A percentile compares a stretch with the other conserved stretches of the same genome.
Conservation (phyloP, 306 rosid species). For the Begonia masoniana region DNA sequence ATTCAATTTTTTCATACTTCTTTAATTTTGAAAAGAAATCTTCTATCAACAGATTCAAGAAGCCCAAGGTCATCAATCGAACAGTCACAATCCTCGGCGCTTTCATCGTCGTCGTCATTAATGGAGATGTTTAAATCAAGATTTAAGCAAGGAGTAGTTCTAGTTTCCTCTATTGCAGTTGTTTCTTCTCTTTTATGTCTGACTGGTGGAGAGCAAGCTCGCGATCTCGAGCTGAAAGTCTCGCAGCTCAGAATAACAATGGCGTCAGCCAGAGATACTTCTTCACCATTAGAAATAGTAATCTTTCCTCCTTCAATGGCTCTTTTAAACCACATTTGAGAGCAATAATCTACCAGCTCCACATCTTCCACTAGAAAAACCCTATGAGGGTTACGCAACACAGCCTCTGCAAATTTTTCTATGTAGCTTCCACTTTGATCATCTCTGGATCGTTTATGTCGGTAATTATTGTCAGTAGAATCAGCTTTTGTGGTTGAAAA, state of each 20-base stretch:
- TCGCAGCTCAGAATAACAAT: conserved; percentile 74
- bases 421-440: conserved; percentile 62
- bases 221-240: conserved; percentile 68
- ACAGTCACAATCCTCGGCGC: conserved; percentile 19
- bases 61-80: conserved; percentile 58
- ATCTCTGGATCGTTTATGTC: conserved; percentile 66
- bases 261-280: conserved; percentile 51
- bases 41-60: conserved; percentile 71
- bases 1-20: conserved; percentile 23
- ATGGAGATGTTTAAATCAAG: conserved; percentile 87
- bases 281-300: conserved; percentile 42
- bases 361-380: conserved; percentile 76
- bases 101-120: conserved; percentile 25
- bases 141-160: conserved; percentile 31
- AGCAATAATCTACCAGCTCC: conserved; percentile 71
- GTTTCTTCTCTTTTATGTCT: conserved; percentile 24
- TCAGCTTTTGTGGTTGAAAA: conserved; percentile 66
- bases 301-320: conserved; percentile 70
- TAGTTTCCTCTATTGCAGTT: conserved; percentile 14
- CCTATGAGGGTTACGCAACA: conserved; percentile 56
- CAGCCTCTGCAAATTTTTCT: conserved; percentile 53
- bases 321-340: conserved; percentile 75
- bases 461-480: conserved; percentile 43
- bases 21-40: conserved; percentile 59
- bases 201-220: conserved; percentile 61